phyloP scores from a whole-genome alignment of 139 green algal genomes.

The Tetratostichococcus sp. region DNA sequence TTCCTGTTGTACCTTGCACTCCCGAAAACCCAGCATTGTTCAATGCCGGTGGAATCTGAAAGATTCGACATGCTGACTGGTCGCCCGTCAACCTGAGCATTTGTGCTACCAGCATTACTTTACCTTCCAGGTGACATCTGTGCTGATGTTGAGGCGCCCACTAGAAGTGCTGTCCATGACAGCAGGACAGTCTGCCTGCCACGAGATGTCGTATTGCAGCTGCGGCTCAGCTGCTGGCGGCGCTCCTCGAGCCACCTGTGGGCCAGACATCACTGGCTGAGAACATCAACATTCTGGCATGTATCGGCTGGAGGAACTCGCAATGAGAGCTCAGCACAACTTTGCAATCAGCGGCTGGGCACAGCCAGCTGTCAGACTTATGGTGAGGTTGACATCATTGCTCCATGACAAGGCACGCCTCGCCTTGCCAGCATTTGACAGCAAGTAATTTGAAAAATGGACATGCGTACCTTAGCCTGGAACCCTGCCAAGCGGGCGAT shows the following conservation, averaged over 20 bases:
- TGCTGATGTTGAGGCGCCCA: too few relatives aligned
- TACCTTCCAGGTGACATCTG: not conserved
- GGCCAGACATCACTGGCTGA: not conserved
- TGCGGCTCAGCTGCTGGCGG: not conserved
- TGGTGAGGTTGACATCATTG: not conserved
- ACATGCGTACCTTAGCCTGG: slow-evolving; percentile 12
- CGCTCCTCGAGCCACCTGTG: not conserved
- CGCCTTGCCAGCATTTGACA: too few relatives aligned
- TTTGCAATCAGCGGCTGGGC: too few relatives aligned
- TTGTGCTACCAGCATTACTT: not conserved
- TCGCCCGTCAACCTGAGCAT: too few relatives aligned
- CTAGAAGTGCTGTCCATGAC: not conserved
- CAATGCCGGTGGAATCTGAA: too few relatives aligned
- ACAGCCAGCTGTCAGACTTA: not conserved
- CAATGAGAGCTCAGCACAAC: not conserved
- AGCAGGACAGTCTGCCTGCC: slow-evolving; percentile 16
- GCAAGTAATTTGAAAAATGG: too few relatives aligned
- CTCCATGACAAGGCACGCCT: too few relatives aligned
- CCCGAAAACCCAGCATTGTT: too few relatives aligned
- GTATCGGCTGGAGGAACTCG: too few relatives aligned
- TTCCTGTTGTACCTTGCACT: too few relatives aligned
- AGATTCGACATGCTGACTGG: too few relatives aligned
- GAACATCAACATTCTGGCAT: not conserved
- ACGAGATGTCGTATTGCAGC: slow-evolving; percentile 31
- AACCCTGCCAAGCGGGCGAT: not conserved